Percentiles rank a stretch among this genome's conserved stretches.
Conservation (phyloP, 495 filamentous ascomycete species). For the Aspergillus kassunensis region DNA sequence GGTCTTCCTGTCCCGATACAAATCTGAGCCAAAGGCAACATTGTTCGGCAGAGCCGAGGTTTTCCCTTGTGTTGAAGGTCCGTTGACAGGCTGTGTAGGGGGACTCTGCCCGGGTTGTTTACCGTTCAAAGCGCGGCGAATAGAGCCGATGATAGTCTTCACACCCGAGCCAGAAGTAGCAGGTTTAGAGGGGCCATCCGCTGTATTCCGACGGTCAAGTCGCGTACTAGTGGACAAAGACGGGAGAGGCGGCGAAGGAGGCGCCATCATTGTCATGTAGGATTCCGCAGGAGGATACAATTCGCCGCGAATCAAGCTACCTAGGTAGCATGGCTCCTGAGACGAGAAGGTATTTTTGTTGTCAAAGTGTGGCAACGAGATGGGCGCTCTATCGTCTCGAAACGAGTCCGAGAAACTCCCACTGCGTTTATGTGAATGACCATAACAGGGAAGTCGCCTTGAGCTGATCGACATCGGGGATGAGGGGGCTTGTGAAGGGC, state of each 20-base stretch:
- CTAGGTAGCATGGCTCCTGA: constrained; percentile 65
- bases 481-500: constrained; percentile 25
- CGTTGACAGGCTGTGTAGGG: constrained; percentile 40
- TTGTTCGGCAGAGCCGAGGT: constrained; percentile 45
- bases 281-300: constrained; percentile 71
- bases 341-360: constrained; percentile 37
- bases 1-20: constrained; percentile 42
- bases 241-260: constrained; percentile 52
- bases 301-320: constrained; percentile 80
- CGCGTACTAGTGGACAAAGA: constrained; percentile 18
- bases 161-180: constrained; percentile 58
- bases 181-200: constrained; percentile 30
- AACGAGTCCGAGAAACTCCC: constrained; percentile 85
- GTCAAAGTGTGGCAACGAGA: constrained; percentile 43
- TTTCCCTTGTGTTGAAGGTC: constrained; percentile 33
- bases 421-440: constrained; percentile 62
- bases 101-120: constrained; percentile 47
- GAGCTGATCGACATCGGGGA: constrained; percentile 25
- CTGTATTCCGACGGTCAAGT: constrained; percentile 31
- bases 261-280: constrained; percentile 68
- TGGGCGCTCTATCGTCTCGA: constrained; percentile 64
- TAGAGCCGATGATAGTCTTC: constrained; percentile 80
- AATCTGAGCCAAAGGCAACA: constrained; percentile 44
- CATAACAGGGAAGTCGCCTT: constrained; percentile 35
- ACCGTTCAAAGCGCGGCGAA: constrained; percentile 80